Conservation (phyloP, 2,329 filamentous ascomycete species). For the Sarocladium brachiariae region DNA sequence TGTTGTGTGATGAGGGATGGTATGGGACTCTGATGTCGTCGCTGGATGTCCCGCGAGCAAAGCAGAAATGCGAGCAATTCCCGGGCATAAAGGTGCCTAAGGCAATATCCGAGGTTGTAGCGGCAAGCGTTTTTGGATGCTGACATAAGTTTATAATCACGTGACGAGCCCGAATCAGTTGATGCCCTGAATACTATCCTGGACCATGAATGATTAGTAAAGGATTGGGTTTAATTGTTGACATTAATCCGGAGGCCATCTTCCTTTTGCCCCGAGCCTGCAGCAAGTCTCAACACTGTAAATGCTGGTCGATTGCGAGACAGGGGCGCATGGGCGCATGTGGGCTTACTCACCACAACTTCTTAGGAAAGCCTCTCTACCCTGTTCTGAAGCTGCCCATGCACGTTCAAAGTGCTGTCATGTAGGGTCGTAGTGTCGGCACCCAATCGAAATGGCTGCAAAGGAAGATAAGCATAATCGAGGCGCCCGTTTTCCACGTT, state of each 20-base stretch:
- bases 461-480: neutral
- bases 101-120: constrained; percentile 9
- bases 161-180: too few species aligned
- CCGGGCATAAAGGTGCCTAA: constrained; percentile 5
- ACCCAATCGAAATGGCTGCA: neutral
- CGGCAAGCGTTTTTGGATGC: neutral
- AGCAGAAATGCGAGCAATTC: constrained; percentile 9
- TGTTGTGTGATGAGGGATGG: neutral
- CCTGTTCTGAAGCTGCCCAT: too few species aligned
- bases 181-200: too few species aligned
- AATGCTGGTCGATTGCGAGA: too few species aligned
- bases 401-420: neutral
- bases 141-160: neutral
- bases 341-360: constrained; percentile 5
- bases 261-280: too few species aligned
- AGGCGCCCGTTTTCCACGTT: neutral
- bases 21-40: constrained; percentile 9
- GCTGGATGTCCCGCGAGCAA: constrained; percentile 3
- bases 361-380: too few species aligned
- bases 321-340: too few species aligned
- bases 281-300: too few species aligned
- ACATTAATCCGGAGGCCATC: too few species aligned
- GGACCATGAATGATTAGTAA: too few species aligned
- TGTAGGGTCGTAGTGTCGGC: neutral
- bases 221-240: too few species aligned